Base-by-base conservation (phyloP, 441 rosid species). In the Gossypium schwendimanii region DNA sequence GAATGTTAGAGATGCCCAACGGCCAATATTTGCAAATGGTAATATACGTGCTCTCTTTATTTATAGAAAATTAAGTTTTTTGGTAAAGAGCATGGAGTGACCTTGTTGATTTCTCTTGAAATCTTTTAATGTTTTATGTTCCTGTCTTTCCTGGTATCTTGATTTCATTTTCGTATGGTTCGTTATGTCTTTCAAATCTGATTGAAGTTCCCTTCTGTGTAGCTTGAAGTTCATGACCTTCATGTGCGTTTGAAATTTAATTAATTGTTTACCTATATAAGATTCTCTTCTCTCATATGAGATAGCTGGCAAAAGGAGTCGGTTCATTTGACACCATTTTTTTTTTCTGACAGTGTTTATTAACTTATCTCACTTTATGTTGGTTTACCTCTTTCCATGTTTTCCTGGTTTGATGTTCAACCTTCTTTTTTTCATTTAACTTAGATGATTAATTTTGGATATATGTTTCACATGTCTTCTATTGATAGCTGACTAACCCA, bases 1-100 rank as follows among this genome's bases (percentile, higher is more conserved):
- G 73, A 95, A 87, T 84, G 91, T 92, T 73, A 87, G 96, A 73
- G 99, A 95, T 83, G 74, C 79, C 72, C 89, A 92, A 72, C 86
- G 96, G 73, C 91, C 98, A 59, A 90, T 95, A 80, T 92, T 92
- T 87, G 98, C 99, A 72, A 90, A 90, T 80, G 99, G 99, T 95
- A 86, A 75, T 69, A 52, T 78, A 10, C 2, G 6, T 50, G 2
- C 26, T 24, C 17, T 28, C 60, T 15, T 21, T 50, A 15, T 7
- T n/a, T 24, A 3, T 4, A 6, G n/a, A n/a, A 49, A 49, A 17
- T 7, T 67, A 49, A 28, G 39, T 66, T 66, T 6, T 12, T 23
- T 26, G 49, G 12, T 65, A 67, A 28, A 50, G 54, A 39, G 73
- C 64, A 45, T 6, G 18, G 18, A 21, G 4, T 65, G 5, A 14